Evolutionary conservation across 352 stramenopile species (phyloP).

Genomic region (Phytophthora boehmeriae): DNA sequence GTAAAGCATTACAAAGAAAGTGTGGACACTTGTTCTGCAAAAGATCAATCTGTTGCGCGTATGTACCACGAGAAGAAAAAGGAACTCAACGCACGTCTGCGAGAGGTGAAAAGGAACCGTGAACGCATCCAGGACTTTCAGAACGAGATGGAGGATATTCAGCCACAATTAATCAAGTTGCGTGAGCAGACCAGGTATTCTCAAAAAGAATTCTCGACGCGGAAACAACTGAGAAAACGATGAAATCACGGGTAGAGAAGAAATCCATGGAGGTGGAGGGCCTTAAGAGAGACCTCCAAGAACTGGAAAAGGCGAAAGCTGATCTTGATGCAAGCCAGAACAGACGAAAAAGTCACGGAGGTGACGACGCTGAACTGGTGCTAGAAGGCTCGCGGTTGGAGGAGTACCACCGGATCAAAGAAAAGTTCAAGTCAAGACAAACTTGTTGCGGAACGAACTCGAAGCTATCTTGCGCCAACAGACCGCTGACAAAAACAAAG

Average conservation of each 20-base stretch:
- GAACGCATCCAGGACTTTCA: slow-evolving; percentile 82
- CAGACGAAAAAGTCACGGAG: slow-evolving; percentile 37
- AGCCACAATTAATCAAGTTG: slow-evolving; percentile 79
- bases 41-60: slow-evolving; percentile 51
- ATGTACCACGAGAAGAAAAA: slow-evolving; percentile 81
- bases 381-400: slow-evolving; percentile 70
- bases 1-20: slow-evolving; percentile 62
- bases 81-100: slow-evolving; percentile 52
- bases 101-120: slow-evolving; percentile 66
- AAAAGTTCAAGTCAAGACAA: slow-evolving; percentile 77
- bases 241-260: slow-evolving; percentile 82
- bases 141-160: slow-evolving; percentile 83
- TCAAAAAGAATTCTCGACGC: slow-evolving; percentile 72
- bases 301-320: slow-evolving; percentile 62
- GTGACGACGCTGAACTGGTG: slow-evolving; percentile 54
- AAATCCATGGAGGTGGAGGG: slow-evolving; percentile 87
- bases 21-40: slow-evolving; percentile 41
- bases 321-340: slow-evolving; percentile 58
- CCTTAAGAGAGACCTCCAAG: slow-evolving; percentile 71
- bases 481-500: slow-evolving; percentile 70
- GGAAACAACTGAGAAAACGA: slow-evolving; percentile 43
- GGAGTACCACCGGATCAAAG: slow-evolving; percentile 88
- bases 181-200: slow-evolving; percentile 91
- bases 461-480: slow-evolving; percentile 76
- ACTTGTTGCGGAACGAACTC: slow-evolving; percentile 66